These are phyloP conservation scores for Tremella fuciformis DNA, from an alignment of 768 basidiomycete genomes.

Conservation along the genomic window DNA sequence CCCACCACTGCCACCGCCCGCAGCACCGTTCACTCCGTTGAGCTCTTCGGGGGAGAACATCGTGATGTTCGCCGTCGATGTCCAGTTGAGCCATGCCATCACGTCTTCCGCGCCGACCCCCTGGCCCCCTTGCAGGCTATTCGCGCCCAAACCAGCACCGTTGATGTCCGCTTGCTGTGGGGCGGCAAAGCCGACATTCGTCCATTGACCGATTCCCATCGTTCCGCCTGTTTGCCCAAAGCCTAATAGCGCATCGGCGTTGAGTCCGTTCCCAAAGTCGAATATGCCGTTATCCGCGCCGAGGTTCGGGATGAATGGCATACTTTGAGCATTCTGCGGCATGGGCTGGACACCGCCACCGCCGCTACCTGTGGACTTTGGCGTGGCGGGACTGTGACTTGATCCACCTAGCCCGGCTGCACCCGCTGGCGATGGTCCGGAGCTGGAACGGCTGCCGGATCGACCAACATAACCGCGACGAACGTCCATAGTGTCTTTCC, in stretches of 20 bases:
- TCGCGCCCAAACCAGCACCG: neutral
- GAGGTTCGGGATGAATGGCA: neutral
- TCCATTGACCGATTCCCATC: neutral
- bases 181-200: neutral
- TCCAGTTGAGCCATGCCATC: conserved; percentile 5
- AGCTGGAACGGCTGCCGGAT: neutral
- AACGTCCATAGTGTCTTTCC: conserved; percentile 1
- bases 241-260: too few relatives aligned
- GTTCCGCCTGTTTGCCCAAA: neutral
- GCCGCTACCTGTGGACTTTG: neutral
- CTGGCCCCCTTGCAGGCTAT: neutral
- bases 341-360: neutral
- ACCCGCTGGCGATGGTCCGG: too few relatives aligned
- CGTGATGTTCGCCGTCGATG: conserved; percentile 1
- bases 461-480: conserved; percentile 6
- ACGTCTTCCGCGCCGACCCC: neutral
- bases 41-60: too few relatives aligned
- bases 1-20: too few relatives aligned
- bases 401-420: neutral
- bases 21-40: too few relatives aligned
- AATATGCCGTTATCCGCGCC: too few relatives aligned
- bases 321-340: neutral
- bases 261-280: too few relatives aligned
- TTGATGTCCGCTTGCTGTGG: too few relatives aligned
- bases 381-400: neutral